Evolutionary conservation across 495 filamentous ascomycete species (phyloP), one percentile per base, ranked within the genome.

Genomic region (Lineolata rhizophorae): DNA sequence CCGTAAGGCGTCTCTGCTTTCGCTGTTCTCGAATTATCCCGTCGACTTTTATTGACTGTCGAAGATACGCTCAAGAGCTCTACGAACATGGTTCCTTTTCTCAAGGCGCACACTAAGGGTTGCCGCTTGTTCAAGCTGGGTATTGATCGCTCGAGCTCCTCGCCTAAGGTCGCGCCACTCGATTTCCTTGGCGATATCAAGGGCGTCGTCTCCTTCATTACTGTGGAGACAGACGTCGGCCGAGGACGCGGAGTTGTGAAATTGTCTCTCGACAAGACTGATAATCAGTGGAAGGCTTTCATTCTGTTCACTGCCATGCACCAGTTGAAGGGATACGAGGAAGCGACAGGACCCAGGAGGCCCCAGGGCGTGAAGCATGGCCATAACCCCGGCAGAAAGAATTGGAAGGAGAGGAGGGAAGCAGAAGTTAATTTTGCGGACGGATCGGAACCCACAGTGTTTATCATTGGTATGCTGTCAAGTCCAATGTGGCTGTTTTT

Each of bases 61-160:
- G n/a, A n/a, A n/a, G n/a, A n/a, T n/a, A n/a, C 73, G 1, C 34
- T 66, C 25, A 65, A 72, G 30, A 64, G 69, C 3, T 50, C 44
- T 5, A 44, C 56, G 9, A 57, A 56, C 10, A 70, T 78, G 14
- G 27, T 43, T 2, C 36, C 51, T 2, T 67, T 68, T 34, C 53
- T 72, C 8, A 8, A 25, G 12, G n/a, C n/a, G n/a, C n/a, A n/a
- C n/a, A n/a, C n/a, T n/a, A 25, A 25, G 8, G 22, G 22, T 8
- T 25, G 22, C 22, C 22, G 22, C 22, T 8, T 25, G 8, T 8
- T 8, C 8, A 25, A 12, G 8, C 8, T 25, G 8, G 22, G 12
- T 8, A 25, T 25, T 25, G 22, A 25, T 12, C 8, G 22, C 8
- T 25, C 22, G 8, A 25, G 8, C 8, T 12, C 22, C 8, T 25